These are phyloP conservation scores for Gossypium davidsonii DNA, from an alignment of 441 rosid species.

Conservation along the genomic window DNA sequence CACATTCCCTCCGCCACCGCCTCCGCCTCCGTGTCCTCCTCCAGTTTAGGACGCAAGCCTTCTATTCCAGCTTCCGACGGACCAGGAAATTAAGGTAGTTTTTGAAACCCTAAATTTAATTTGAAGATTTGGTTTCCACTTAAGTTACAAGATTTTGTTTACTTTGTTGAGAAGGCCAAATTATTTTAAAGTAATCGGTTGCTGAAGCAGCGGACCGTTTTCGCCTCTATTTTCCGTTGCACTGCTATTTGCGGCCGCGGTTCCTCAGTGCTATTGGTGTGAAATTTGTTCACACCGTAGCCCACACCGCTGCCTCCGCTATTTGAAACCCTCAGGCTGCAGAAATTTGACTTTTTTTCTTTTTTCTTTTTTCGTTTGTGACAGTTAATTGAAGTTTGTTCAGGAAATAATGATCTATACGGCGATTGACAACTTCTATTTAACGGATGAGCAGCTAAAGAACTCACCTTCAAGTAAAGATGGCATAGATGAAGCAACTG, in stretches of 20 bases:
- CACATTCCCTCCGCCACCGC: background rate
- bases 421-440: conserved; percentile 82
- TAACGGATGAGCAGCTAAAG: conserved; percentile 62
- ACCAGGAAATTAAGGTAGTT: background rate
- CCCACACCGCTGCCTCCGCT: background rate
- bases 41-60: background rate
- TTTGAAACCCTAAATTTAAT: background rate
- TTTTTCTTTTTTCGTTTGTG: background rate
- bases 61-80: background rate
- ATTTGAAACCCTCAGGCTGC: background rate
- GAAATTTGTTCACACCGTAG: background rate
- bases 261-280: background rate
- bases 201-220: background rate
- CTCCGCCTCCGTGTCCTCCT: background rate
- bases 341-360: background rate
- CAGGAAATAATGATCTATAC: conserved; percentile 65
- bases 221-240: background rate
- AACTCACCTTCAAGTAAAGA: conserved; percentile 78
- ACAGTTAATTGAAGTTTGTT: conserved; percentile 13
- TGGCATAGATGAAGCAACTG: conserved; percentile 77
- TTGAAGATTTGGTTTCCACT: background rate
- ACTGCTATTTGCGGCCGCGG: background rate
- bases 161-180: background rate
- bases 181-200: background rate
- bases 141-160: background rate